Base-by-base conservation (phyloP, 192 early-diverging fungal species). In the Coemansia reversa region DNA sequence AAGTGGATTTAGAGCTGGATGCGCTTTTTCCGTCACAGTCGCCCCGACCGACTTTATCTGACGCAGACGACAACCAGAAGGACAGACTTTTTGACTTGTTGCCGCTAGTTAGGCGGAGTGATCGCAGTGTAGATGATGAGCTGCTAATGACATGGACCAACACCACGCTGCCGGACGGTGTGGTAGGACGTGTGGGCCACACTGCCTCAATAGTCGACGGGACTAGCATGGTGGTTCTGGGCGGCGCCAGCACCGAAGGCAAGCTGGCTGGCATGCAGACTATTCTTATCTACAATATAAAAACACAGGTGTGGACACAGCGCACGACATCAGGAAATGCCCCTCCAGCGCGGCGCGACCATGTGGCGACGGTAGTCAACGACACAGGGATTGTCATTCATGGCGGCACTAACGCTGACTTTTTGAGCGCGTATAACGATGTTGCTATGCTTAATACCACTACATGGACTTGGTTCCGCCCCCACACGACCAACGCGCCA, bases 361-460 rank as follows among this genome's bases (percentile, higher is more conserved):
- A 83, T 50, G 70, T 70, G 5, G 76, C 74, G 12, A 70, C 74
- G 8, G 67, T 79, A 22, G 68, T 70, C 53, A 74, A 72, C 51
- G 33, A 27, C 20, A 69, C 69, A 0, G 28, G 59, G 25, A 76
- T 83, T 27, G 74, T 79, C n/a, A 30, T 79, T 5, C 76, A 79
- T 47, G 82, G 82, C 29, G 76, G 76, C 25, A 58, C 71, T 42
- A 59, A 66, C 28, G 51, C 56, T 20, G 52, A 76, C 50, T 63
- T 74, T 50, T 65, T 49, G 8, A 51, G 42, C 11, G 76, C 74
- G 4, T 59, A 79, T 19, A 59, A 25, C 58, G 82, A 83, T 23
- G 68, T 83, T 2, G 82, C 82, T 5, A 71, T 83, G 18, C 67
- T 83, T 8, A 60, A 83, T 33, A 83, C 69, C 0, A 55, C 58